phyloP scores from a whole-genome alignment of 257 asterid genomes.

The Misopates orontium region DNA sequence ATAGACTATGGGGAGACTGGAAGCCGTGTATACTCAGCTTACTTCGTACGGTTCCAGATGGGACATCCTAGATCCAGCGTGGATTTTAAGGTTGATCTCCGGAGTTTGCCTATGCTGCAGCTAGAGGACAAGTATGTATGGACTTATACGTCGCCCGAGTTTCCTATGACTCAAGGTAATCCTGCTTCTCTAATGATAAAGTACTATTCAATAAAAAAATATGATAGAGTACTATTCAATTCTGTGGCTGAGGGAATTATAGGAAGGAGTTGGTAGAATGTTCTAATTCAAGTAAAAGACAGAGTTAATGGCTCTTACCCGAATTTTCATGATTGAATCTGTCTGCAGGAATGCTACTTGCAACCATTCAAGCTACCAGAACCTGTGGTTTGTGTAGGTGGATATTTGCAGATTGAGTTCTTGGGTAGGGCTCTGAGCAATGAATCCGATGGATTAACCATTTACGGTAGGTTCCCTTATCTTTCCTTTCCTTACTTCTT shows the following conservation, averaged over 20 bases:
- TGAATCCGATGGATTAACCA: background rate
- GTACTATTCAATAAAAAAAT: too few relatives aligned
- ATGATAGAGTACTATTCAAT: too few relatives aligned
- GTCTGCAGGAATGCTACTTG: background rate
- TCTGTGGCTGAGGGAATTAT: too few relatives aligned
- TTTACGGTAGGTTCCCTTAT: too few relatives aligned
- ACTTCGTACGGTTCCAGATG: background rate
- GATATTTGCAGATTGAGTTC: background rate
- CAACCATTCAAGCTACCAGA: background rate
- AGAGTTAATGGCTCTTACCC: too few relatives aligned
- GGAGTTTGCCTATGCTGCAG: background rate
- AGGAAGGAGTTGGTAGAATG: too few relatives aligned
- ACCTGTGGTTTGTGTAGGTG: background rate
- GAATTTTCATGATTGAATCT: too few relatives aligned
- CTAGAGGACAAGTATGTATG: background rate
- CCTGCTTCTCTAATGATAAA: too few relatives aligned
- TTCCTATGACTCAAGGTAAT: slow-evolving; percentile 2
- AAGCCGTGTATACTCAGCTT: background rate
- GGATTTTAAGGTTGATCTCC: background rate
- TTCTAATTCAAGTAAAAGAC: too few relatives aligned
- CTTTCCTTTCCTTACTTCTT: background rate
- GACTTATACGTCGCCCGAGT: background rate
- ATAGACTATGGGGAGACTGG: background rate
- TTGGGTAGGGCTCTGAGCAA: background rate
- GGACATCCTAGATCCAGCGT: background rate